Conservation (phyloP, 192 early-diverging fungal genomes). For the Dispira simplex region DNA sequence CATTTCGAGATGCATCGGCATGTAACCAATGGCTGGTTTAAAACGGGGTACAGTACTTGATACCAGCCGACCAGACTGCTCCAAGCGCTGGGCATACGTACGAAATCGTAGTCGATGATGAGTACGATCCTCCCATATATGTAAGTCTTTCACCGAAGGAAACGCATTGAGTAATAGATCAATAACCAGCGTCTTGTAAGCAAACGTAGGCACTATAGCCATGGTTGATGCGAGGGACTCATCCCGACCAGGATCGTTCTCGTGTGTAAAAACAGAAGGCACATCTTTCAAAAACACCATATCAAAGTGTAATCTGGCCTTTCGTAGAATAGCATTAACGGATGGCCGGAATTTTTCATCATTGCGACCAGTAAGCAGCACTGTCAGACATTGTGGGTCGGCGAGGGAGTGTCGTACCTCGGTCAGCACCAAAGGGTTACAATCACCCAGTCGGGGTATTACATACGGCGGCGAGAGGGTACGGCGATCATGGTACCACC, state of each 20-base stretch:
- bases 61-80: conserved; percentile 15
- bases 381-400: conserved; percentile 17
- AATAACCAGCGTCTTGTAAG: conserved; percentile 39
- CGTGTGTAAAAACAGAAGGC: conserved; percentile 16
- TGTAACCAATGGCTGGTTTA: conserved; percentile 11
- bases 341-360: conserved; percentile 24
- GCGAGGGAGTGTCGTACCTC: conserved; percentile 12
- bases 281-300: conserved; percentile 34
- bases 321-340: conserved; percentile 21
- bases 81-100: conserved; percentile 20
- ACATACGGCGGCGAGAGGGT: conserved; percentile 31
- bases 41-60: conserved; percentile 25
- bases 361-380: conserved; percentile 28
- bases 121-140: conserved; percentile 40
- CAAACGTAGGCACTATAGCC: conserved; percentile 34
- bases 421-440: conserved; percentile 15
- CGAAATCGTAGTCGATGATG: conserved; percentile 30
- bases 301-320: conserved; percentile 30
- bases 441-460: conserved; percentile 19
- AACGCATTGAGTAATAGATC: conserved; percentile 33
- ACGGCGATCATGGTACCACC: conserved; percentile 43
- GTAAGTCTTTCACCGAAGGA: conserved; percentile 26
- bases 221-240: conserved; percentile 12
- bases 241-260: conserved; percentile 19
- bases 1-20: conserved; percentile 21